These are phyloP conservation scores for Aspergillus nidulans DNA, from an alignment of 495 filamentous ascomycete species.

Conservation along the genomic window DNA sequence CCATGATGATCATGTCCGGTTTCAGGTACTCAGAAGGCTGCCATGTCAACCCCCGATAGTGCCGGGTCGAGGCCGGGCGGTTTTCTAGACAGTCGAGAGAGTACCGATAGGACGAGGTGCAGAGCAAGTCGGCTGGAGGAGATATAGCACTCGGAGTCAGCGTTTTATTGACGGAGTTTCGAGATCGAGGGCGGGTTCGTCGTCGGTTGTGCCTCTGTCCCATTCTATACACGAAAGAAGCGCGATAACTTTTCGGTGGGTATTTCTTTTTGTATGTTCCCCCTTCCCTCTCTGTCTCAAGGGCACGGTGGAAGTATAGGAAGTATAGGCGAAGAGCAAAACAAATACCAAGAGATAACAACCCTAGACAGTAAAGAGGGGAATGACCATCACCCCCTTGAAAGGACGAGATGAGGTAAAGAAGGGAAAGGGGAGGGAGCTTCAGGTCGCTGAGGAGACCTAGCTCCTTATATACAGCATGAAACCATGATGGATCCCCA, in stretches of 20 bases:
- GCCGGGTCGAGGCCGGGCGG: slow-evolving; percentile 39
- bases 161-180: slow-evolving; percentile 22
- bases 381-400: slow-evolving; percentile 44
- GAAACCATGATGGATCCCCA: slow-evolving; percentile 1
- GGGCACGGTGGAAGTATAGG: neutral
- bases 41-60: slow-evolving; percentile 38
- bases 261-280: slow-evolving; percentile 3
- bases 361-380: slow-evolving; percentile 20
- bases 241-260: slow-evolving; percentile 11
- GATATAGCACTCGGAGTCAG: slow-evolving; percentile 6
- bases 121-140: slow-evolving; percentile 5
- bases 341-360: neutral
- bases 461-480: slow-evolving; percentile 15
- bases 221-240: slow-evolving; percentile 27
- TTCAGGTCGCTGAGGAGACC: neutral
- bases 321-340: slow-evolving; percentile 10
- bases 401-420: slow-evolving; percentile 42
- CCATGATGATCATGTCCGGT: slow-evolving; percentile 23
- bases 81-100: slow-evolving; percentile 10
- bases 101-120: slow-evolving; percentile 10
- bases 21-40: slow-evolving; percentile 30
- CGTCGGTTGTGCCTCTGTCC: slow-evolving; percentile 48
- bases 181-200: slow-evolving; percentile 41
- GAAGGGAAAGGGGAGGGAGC: slow-evolving; percentile 17
- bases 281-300: neutral